Evolutionary conservation across 495 filamentous ascomycete genomes (phyloP).

Genomic region (Penicillium steckii): DNA sequence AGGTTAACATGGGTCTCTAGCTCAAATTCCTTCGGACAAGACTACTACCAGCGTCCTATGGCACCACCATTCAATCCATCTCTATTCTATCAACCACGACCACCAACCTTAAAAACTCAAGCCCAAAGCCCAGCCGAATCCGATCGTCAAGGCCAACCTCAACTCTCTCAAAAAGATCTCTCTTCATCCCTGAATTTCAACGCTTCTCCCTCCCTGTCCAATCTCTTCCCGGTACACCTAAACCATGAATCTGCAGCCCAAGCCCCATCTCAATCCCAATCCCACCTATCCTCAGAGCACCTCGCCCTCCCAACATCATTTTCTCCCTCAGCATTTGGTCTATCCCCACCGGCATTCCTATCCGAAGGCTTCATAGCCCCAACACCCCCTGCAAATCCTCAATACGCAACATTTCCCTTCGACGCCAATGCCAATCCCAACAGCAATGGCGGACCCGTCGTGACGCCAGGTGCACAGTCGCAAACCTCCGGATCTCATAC

Average conservation of each 20-base stretch:
- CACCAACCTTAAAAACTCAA: constrained; percentile 11
- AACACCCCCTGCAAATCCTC: constrained; percentile 35
- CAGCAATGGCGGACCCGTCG: constrained; percentile 11
- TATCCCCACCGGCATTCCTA: constrained; percentile 33
- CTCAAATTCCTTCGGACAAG: constrained; percentile 14
- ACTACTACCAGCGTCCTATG: constrained; percentile 21
- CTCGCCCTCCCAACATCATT: constrained; percentile 24
- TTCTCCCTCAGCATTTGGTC: constrained; percentile 32
- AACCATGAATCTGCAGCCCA: constrained; percentile 20
- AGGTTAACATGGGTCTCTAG: not conserved
- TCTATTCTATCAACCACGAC: constrained; percentile 12
- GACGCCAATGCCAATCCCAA: constrained; percentile 19
- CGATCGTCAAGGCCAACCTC: too few relatives aligned
- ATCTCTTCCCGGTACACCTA: constrained; percentile 26
- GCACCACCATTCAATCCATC: constrained; percentile 14
- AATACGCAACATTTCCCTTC: constrained; percentile 48
- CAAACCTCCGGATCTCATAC: constrained; percentile 37
- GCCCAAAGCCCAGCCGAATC: constrained; percentile 14
- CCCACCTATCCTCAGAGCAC: constrained; percentile 4
- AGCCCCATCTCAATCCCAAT: constrained; percentile 1
- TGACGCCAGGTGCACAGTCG: constrained; percentile 38
- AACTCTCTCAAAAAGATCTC: constrained; percentile 10
- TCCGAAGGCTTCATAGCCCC: constrained; percentile 31
- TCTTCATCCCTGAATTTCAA: not conserved
- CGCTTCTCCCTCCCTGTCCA: constrained; percentile 12